Conservation (phyloP, 2,329 filamentous ascomycete species). For the Emergomyces africanus region DNA sequence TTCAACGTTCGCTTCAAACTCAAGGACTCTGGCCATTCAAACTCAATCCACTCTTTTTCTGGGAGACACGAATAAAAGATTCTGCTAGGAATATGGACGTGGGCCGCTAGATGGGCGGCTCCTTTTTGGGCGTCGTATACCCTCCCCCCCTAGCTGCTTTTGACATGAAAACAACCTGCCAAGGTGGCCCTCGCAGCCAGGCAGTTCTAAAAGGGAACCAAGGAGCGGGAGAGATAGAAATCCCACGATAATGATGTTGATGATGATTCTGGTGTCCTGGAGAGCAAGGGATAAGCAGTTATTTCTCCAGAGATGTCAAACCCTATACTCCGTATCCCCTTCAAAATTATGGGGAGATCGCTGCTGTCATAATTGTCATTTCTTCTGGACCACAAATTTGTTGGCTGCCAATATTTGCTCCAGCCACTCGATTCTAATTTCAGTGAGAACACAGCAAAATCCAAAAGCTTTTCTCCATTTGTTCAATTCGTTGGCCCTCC, state of each 20-base stretch:
- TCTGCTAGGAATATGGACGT: not conserved
- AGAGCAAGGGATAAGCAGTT: not conserved
- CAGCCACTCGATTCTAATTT: not conserved
- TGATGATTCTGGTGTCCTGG: not conserved
- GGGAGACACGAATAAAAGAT: not conserved
- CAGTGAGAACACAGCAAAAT: too few relatives aligned
- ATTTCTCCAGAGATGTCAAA: not conserved
- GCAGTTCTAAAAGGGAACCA: not conserved
- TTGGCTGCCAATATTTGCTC: not conserved
- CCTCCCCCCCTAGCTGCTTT: not conserved
- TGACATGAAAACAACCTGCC: not conserved
- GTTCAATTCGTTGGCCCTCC: too few relatives aligned
- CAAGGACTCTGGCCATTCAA: not conserved
- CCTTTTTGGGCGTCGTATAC: not conserved
- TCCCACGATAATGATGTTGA: not conserved
- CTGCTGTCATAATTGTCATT: not conserved
- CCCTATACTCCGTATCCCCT: not conserved
- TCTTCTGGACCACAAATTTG: not conserved
- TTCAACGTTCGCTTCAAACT: not conserved
- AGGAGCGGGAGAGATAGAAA: not conserved
- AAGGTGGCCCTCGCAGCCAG: not conserved
- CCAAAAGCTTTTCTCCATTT: too few relatives aligned
- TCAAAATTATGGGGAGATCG: not conserved
- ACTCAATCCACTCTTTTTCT: not conserved
- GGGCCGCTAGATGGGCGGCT: not conserved